Evolutionary conservation across 225 moss, liverwort and hornwort species (phyloP).

Genomic region (Physcomitrellopsis africana): DNA sequence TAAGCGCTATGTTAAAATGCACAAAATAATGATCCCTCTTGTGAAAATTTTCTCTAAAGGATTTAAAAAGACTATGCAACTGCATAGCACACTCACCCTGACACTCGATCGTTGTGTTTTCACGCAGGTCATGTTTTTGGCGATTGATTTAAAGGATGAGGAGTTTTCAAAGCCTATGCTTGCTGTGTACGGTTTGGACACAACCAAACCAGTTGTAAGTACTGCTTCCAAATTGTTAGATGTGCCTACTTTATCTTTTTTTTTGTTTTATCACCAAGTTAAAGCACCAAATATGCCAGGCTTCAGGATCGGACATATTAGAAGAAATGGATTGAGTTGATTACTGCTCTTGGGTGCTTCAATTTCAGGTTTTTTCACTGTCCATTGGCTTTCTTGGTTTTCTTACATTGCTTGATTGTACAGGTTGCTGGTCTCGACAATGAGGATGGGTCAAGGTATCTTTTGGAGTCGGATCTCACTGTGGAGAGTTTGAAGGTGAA

Average conservation of each 20-base stretch:
- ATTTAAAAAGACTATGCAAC: not conserved
- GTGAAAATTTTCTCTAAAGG: not conserved
- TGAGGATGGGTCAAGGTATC: conserved; percentile 64
- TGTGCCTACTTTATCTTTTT: not conserved
- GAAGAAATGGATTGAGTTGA: not conserved
- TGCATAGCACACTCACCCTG: not conserved
- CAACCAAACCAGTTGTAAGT: conserved; percentile 58
- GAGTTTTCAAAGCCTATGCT: conserved; percentile 75
- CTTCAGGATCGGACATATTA: too few relatives aligned
- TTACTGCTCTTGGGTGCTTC: not conserved
- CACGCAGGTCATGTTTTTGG: conserved; percentile 66
- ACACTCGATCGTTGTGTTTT: conserved; percentile 2
- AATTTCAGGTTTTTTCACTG: not conserved
- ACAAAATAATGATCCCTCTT: not conserved
- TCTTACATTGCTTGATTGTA: conserved; percentile 4
- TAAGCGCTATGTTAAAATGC: too few relatives aligned
- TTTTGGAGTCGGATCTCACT: conserved; percentile 61
- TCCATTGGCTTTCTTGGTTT: conserved; percentile 13
- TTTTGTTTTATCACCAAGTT: not conserved
- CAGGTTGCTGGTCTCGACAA: conserved; percentile 71
- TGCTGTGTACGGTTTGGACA: conserved; percentile 61
- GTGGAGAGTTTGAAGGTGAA: conserved; percentile 55
- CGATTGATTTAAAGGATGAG: conserved; percentile 74
- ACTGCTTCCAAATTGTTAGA: not conserved
- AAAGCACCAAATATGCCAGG: too few relatives aligned